phyloP scores from a whole-genome alignment of 495 filamentous ascomycete species.

The Sabuloglossum arenarium region DNA sequence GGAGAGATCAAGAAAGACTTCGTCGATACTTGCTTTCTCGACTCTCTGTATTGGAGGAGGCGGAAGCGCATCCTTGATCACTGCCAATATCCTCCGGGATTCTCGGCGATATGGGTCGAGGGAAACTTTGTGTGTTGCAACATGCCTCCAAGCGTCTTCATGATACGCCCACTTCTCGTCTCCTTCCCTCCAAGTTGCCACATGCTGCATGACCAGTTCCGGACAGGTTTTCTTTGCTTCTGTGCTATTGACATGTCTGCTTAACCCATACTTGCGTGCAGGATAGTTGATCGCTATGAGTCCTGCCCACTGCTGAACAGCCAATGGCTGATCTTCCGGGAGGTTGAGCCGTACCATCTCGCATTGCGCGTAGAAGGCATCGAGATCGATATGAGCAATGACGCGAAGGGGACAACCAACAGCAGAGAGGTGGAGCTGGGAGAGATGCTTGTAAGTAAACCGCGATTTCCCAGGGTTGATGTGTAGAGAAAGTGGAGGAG shows the following conservation, averaged over 20 bases:
- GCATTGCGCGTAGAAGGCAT: constrained; percentile 96
- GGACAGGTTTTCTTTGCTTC: constrained; percentile 88
- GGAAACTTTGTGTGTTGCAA: constrained; percentile 78
- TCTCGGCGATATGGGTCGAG: constrained; percentile 82
- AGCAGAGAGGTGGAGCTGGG: constrained; percentile 48
- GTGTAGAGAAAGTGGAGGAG: constrained; percentile 10
- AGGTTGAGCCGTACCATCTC: constrained; percentile 72
- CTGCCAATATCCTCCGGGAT: constrained; percentile 57
- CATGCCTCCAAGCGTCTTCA: constrained; percentile 50
- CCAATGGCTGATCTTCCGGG: constrained; percentile 55
- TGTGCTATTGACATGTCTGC: constrained; percentile 44
- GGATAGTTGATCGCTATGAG: constrained; percentile 95
- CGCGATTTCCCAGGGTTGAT: constrained; percentile 27
- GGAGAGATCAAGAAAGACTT: constrained; percentile 84
- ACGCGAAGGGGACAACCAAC: constrained; percentile 61
- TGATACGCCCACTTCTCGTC: constrained; percentile 81
- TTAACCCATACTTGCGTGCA: constrained; percentile 59
- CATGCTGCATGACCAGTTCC: constrained; percentile 67
- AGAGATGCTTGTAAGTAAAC: constrained; percentile 71
- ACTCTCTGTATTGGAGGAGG: constrained; percentile 40
- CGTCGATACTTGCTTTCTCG: constrained; percentile 82
- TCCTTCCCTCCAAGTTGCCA: constrained; percentile 87
- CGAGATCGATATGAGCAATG: constrained; percentile 82
- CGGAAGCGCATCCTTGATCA: constrained; percentile 55
- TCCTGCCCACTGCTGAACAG: constrained; percentile 70